phyloP scores from a whole-genome alignment of 495 filamentous ascomycete genomes.

The Symbiotaphrina buchneri region DNA sequence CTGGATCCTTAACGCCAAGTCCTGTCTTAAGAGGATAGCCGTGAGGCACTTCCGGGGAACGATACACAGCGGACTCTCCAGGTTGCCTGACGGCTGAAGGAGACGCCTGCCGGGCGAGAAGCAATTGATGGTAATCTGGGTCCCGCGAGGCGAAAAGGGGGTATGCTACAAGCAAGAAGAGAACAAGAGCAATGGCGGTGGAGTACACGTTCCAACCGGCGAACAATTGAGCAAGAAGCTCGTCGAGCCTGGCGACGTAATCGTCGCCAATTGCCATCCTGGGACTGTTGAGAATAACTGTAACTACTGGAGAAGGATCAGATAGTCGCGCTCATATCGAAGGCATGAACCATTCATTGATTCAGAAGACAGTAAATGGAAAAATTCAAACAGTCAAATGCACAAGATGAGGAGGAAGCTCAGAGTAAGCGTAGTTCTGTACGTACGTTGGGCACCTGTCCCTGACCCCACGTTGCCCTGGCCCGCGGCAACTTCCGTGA shows the following conservation, averaged over 20 bases:
- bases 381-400: too few relatives aligned
- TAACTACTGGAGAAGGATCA: too few relatives aligned
- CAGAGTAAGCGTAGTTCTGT: too few relatives aligned
- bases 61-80: constrained; percentile 64
- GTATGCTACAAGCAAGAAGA: constrained; percentile 40
- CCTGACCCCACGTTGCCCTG: too few relatives aligned
- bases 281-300: too few relatives aligned
- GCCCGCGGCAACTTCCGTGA: too few relatives aligned
- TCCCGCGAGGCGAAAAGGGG: constrained; percentile 25
- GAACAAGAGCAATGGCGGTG: constrained; percentile 31
- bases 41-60: constrained; percentile 61
- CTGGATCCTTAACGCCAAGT: constrained; percentile 65
- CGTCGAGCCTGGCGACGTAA: constrained; percentile 31
- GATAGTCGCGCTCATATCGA: too few relatives aligned
- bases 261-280: too few relatives aligned
- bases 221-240: constrained; percentile 39
- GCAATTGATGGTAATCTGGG: constrained; percentile 76
- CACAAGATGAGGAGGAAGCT: too few relatives aligned
- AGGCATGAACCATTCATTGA: too few relatives aligned
- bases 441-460: too few relatives aligned
- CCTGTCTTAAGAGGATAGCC: constrained; percentile 64
- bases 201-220: constrained; percentile 63
- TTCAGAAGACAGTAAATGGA: too few relatives aligned
- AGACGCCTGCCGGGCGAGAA: constrained; percentile 67
- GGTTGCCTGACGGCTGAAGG: constrained; percentile 57